Base-by-base conservation (phyloP, 306 rosid species). In the Abrus pulchellus region DNA sequence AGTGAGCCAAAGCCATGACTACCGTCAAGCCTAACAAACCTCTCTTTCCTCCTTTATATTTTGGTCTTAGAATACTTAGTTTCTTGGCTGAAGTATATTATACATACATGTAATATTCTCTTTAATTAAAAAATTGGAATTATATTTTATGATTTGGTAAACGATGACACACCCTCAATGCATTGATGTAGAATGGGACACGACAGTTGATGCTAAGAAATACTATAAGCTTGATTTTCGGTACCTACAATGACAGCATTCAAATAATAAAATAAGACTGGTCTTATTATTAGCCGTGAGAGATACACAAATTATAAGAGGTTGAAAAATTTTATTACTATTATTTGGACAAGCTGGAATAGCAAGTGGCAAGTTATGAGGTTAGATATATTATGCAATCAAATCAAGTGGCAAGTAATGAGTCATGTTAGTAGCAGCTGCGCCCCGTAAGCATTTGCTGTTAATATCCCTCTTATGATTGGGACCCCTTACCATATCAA, bases 381-480 rank as follows among this genome's bases (percentile, higher is more conserved):
- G 50, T 74, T 43, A 48, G 62, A 67, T 66, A 29, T 36, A 28
- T 61, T 34, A 13, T 67, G 45, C 65, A 68, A 59, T 68, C 68
- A 76, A 82, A 67, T 47, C 55, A 47, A 66, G 70, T 20, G 49
- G 45, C 79, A 73, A 63, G 67, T 55, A 66, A 61, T 47, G 28
- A 43, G 79, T 38, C 70, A 76, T 82, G 80, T 80, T 73, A 74
- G 43, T 73, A 50, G 74, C 52, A 81, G 78, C 56, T 20, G 20
- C 20, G 11, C 74, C 32, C 34, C 29, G 41, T 55, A 68, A 10
- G 76, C 82, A 80, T 64, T 71, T 72, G 85, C 80, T 85, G 85
- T 77, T 50, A 57, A 48, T 43, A 49, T 65, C 50, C 77, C 38
- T 67, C 2, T 30, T 5, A 4, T 72, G 83, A 81, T 72, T 66